Conservation (phyloP, 2,329 filamentous ascomycete species). For the Chaetomium strumarium region DNA sequence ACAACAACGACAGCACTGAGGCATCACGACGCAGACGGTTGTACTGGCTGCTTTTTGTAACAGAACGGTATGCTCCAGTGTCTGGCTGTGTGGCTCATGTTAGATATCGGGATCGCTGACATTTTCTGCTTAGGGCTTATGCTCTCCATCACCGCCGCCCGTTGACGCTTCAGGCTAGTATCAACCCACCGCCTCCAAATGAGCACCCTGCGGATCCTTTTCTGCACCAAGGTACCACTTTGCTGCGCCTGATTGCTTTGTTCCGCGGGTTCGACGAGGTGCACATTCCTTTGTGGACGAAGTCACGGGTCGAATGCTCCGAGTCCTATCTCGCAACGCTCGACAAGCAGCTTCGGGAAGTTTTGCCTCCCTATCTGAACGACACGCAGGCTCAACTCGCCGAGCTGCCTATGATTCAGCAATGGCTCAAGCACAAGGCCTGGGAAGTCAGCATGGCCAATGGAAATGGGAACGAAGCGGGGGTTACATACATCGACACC, state of each 20-base stretch:
- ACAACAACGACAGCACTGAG: conserved; percentile 51
- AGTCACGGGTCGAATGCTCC: conserved; percentile 52
- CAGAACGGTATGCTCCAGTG: conserved; percentile 52
- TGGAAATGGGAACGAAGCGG: conserved; percentile 43
- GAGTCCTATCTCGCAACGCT: conserved; percentile 51
- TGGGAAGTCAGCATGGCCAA: conserved; percentile 58
- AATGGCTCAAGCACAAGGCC: conserved; percentile 58
- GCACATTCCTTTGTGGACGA: conserved; percentile 62
- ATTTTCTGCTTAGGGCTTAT: conserved; percentile 49
- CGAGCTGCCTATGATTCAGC: conserved; percentile 54
- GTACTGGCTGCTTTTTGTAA: conserved; percentile 68
- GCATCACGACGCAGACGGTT: conserved; percentile 58
- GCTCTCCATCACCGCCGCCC: conserved; percentile 65
- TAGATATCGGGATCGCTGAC: conserved; percentile 16
- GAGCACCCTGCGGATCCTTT: conserved; percentile 55
- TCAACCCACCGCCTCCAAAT: conserved; percentile 56
- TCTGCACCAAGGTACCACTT: conserved; percentile 48
- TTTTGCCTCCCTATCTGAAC: conserved; percentile 47
- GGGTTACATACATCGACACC: conserved; percentile 57
- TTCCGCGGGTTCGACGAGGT: conserved; percentile 62
- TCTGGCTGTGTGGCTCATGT: neutral
- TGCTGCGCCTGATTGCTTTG: conserved; percentile 55
- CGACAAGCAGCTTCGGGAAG: conserved; percentile 57
- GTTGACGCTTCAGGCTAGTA: conserved; percentile 62
- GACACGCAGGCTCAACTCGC: conserved; percentile 47